Conservation (phyloP, 305 asterid species). For the Fraxinus baroniana region DNA sequence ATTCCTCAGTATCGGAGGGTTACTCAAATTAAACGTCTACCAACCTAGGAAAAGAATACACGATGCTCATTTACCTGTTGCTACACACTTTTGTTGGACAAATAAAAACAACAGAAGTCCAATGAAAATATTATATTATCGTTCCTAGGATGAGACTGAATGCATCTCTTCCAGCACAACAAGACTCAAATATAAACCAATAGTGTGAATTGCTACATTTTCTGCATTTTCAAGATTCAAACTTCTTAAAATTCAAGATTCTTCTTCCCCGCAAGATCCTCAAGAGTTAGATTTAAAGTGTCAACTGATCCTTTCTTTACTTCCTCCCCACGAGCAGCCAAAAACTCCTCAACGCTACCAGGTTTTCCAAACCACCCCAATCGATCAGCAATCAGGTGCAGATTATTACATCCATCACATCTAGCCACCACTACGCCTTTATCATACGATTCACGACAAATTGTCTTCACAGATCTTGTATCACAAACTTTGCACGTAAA, state of each 20-base stretch:
- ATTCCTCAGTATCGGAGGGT: background rate
- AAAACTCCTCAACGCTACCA: constrained; percentile 72
- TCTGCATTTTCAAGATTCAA: background rate
- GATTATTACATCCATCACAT: constrained; percentile 79
- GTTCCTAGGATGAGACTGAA: background rate
- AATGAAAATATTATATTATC: background rate
- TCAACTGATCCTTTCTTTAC: constrained; percentile 70
- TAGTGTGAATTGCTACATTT: background rate
- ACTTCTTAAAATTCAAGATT: constrained; percentile 21
- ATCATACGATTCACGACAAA: constrained; percentile 75
- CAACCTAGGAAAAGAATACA: background rate
- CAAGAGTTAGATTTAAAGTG: constrained; percentile 65
- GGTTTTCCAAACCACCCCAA: constrained; percentile 92
- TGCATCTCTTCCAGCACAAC: background rate
- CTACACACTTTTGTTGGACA: background rate
- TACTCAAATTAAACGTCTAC: background rate
- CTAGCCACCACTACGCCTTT: constrained; percentile 85
- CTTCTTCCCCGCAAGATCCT: constrained; percentile 71
- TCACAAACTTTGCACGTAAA: constrained; percentile 88
- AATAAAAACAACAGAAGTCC: background rate
- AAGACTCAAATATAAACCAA: background rate
- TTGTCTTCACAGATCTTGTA: constrained; percentile 68
- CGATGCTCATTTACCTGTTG: background rate
- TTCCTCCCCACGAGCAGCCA: constrained; percentile 85
- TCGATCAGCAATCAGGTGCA: constrained; percentile 88